phyloP scores from a whole-genome alignment of 352 stramenopile genomes.

The Pythium apleroticum region DNA sequence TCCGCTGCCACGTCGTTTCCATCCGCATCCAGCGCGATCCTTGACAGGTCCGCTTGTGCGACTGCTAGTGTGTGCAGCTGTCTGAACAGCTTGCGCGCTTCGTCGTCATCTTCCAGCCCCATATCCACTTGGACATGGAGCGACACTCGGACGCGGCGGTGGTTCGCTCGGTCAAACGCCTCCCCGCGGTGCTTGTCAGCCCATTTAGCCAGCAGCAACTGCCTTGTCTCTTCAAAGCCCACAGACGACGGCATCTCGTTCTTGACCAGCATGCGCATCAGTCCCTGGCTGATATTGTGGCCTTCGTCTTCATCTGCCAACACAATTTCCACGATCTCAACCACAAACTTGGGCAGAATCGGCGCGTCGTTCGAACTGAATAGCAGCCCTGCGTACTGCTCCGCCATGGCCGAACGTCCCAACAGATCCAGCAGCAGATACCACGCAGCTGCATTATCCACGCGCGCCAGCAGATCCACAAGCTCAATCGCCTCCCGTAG shows the following conservation, averaged over 20 bases:
- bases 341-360: slow-evolving; percentile 9
- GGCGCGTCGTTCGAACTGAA: background rate
- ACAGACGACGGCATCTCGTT: slow-evolving; percentile 9
- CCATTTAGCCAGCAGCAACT: slow-evolving; percentile 6
- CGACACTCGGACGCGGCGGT: slow-evolving; percentile 14
- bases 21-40: background rate
- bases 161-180: slow-evolving; percentile 5
- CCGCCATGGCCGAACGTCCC: background rate
- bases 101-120: slow-evolving; percentile 13
- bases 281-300: slow-evolving; percentile 2
- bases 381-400: slow-evolving; percentile 7
- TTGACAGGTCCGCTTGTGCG: slow-evolving; percentile 8
- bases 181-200: background rate
- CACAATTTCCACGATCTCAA: slow-evolving; percentile 3
- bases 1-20: background rate
- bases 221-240: background rate
- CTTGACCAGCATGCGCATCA: slow-evolving; percentile 11
- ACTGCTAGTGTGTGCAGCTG: slow-evolving; percentile 16
- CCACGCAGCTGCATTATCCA: slow-evolving; percentile 12
- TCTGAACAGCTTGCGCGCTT: slow-evolving; percentile 8
- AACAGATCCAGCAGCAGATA: slow-evolving; percentile 8
- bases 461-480: slow-evolving; percentile 15
- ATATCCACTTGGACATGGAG: slow-evolving; percentile 5
- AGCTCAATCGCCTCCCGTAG: slow-evolving; percentile 17
- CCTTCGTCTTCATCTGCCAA: background rate